These are phyloP conservation scores for Aeschynomene evenia DNA, from an alignment of 306 rosid species.

Conservation along the genomic window DNA sequence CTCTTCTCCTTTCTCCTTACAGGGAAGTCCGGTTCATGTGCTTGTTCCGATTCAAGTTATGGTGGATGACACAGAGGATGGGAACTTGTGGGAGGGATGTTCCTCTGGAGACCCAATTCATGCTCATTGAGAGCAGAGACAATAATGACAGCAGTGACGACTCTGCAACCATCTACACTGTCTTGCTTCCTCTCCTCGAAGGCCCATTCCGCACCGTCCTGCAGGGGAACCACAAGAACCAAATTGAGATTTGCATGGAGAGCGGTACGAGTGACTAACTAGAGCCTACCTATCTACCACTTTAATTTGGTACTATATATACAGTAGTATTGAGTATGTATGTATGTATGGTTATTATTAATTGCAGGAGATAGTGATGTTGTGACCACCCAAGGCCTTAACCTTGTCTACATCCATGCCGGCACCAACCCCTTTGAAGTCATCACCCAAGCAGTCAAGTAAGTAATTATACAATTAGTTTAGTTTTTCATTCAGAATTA, in stretches of 20 bases:
- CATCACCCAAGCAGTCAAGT: conserved; percentile 83
- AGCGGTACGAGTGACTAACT: no score
- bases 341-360: conserved; percentile 69
- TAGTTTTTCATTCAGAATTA: no score
- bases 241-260: conserved; percentile 85
- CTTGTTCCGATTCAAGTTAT: conserved; percentile 89
- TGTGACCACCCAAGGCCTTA: conserved; percentile 85
- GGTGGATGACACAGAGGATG: conserved; percentile 99
- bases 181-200: conserved; percentile 91
- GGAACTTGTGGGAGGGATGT: conserved; percentile 84
- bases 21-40: conserved; percentile 86
- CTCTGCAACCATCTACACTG: conserved; percentile 68
- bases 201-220: conserved; percentile 89
- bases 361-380: conserved; percentile 88
- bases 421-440: conserved; percentile 95
- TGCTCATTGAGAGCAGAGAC: conserved; percentile 84
- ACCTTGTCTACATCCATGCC: conserved; percentile 86
- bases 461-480: no score
- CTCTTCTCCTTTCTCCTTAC: no score
- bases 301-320: no score
- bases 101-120: conserved; percentile 93
- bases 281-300: no score
- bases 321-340: no score
- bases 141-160: conserved; percentile 45
- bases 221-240: conserved; percentile 85